These are phyloP conservation scores for Globisporangium radiosum DNA, from an alignment of 352 stramenopile genomes.

Conservation along the genomic window DNA sequence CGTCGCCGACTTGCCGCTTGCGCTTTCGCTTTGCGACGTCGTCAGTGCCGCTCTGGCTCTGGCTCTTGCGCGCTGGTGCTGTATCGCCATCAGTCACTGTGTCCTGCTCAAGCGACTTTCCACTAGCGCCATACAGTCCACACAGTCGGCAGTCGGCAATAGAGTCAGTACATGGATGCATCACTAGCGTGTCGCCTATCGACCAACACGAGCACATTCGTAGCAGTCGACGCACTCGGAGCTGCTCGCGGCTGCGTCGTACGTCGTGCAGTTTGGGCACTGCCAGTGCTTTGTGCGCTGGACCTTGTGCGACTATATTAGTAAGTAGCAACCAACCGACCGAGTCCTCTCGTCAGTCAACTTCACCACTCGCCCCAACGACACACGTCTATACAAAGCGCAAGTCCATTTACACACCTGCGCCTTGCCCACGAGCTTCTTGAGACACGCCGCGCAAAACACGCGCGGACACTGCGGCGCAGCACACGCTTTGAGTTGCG, in stretches of 20 bases:
- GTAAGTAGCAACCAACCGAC: not conserved
- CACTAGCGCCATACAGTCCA: too few relatives aligned
- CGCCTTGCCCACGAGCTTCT: conserved; percentile 56
- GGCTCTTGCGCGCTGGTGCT: not conserved
- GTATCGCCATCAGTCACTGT: too few relatives aligned
- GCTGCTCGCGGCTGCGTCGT: not conserved
- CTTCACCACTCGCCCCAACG: not conserved
- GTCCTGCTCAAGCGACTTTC: too few relatives aligned
- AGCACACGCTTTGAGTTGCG: conserved; percentile 7
- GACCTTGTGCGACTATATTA: conserved; percentile 33
- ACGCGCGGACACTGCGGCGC: conserved; percentile 27
- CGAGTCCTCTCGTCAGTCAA: not conserved
- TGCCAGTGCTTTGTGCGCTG: conserved; percentile 50
- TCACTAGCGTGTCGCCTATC: not conserved
- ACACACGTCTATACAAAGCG: not conserved
- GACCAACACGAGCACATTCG: too few relatives aligned
- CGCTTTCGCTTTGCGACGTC: conserved; percentile 22
- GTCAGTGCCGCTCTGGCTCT: not conserved
- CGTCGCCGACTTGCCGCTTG: conserved; percentile 23
- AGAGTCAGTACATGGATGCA: not conserved
- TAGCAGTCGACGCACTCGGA: not conserved
- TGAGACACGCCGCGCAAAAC: conserved; percentile 52
- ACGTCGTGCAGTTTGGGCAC: conserved; percentile 49
- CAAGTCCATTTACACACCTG: conserved; percentile 13
- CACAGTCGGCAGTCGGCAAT: not conserved